A percentile compares a stretch with the other conserved stretches of the same genome.
phyloP scores from a whole-genome alignment of 75 land plant species.

The Ceratopteris richardii region DNA sequence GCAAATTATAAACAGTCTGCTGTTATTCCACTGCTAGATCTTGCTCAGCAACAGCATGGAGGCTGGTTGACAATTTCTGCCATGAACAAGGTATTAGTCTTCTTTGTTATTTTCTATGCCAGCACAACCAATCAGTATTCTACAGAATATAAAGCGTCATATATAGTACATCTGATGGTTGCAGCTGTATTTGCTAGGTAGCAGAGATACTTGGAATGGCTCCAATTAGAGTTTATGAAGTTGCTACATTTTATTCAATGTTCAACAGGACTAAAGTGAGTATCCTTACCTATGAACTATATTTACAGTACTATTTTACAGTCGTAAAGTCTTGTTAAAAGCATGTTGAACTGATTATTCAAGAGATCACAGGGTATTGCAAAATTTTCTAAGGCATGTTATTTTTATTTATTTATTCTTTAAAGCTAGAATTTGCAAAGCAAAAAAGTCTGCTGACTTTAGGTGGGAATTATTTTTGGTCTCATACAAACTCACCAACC shows the following conservation, averaged over 20 bases:
- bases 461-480: too few species aligned
- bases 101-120: constrained; percentile 13
- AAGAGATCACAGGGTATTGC: too few species aligned
- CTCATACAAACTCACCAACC: too few species aligned
- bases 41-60: constrained; percentile 97
- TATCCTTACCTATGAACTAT: not conserved
- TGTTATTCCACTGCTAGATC: constrained; percentile 83
- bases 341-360: too few species aligned
- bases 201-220: constrained; percentile 83
- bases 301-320: not conserved
- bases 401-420: too few species aligned
- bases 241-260: constrained; percentile 97
- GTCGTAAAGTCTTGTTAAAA: too few species aligned
- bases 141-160: too few species aligned
- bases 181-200: constrained; percentile 37
- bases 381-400: too few species aligned
- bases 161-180: too few species aligned
- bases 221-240: constrained; percentile 95
- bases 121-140: too few species aligned
- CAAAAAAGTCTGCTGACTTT: too few species aligned
- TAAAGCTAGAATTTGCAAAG: too few species aligned
- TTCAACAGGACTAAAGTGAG: constrained; percentile 86
- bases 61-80: constrained; percentile 97
- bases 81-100: constrained; percentile 71
- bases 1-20: constrained; percentile 97